phyloP scores from a whole-genome alignment of 1,284 basidiomycete genomes.

The Cutaneotrichosporon sp. region DNA sequence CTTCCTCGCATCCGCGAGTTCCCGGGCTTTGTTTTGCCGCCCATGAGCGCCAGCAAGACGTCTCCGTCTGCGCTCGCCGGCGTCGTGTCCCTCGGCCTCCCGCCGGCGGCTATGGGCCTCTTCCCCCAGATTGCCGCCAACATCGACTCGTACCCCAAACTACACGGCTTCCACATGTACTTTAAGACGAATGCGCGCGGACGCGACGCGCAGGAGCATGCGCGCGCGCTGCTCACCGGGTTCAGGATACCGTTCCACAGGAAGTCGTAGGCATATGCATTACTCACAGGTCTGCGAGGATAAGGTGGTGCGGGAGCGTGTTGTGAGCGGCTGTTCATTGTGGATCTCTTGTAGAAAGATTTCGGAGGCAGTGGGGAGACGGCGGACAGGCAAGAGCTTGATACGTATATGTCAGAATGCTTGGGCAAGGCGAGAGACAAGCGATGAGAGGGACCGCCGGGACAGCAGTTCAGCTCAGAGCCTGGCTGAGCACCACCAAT shows the following conservation, averaged over 20 bases:
- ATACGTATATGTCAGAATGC: too few relatives aligned
- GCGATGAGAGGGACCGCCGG: too few relatives aligned
- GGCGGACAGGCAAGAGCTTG: too few relatives aligned
- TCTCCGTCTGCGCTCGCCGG: slow-evolving; percentile 77
- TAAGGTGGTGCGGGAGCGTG: too few relatives aligned
- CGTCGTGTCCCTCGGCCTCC: slow-evolving; percentile 84
- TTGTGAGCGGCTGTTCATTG: too few relatives aligned
- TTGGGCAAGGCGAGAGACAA: too few relatives aligned
- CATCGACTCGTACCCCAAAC: slow-evolving; percentile 76
- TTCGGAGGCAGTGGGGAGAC: too few relatives aligned
- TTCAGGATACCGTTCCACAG: slow-evolving; percentile 79
- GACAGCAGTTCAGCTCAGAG: too few relatives aligned
- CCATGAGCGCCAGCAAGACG: slow-evolving; percentile 55
- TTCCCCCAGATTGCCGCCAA: slow-evolving; percentile 96
- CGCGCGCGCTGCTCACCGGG: slow-evolving; percentile 77
- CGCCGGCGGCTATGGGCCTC: slow-evolving; percentile 77
- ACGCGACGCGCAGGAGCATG: slow-evolving; percentile 78
- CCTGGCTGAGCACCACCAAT: too few relatives aligned
- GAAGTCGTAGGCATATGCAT: slow-evolving; percentile 32
- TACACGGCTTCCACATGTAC: slow-evolving; percentile 86
- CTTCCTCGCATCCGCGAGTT: slow-evolving; percentile 90
- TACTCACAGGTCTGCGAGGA: not conserved
- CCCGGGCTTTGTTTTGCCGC: slow-evolving; percentile 74
- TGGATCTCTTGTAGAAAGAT: too few relatives aligned
- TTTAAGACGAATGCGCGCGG: slow-evolving; percentile 84